These are phyloP conservation scores for Peronospora belbahrii DNA, from an alignment of 352 stramenopile genomes.

Conservation along the genomic window DNA sequence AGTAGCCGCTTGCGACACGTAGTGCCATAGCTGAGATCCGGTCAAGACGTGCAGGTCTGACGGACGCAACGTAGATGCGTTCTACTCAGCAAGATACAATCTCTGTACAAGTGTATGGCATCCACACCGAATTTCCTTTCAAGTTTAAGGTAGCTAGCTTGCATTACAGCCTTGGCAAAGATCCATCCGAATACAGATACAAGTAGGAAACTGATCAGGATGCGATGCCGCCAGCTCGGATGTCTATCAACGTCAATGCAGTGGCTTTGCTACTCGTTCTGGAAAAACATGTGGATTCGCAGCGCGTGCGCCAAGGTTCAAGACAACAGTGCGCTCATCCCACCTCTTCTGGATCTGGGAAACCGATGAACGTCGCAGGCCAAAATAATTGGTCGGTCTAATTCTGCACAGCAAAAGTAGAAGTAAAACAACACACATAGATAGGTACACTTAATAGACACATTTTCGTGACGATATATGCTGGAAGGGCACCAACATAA, in stretches of 20 bases:
- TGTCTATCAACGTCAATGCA: constrained; percentile 9
- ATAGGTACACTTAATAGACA: too few relatives aligned
- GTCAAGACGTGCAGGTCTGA: constrained; percentile 6
- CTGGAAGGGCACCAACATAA: constrained; percentile 10
- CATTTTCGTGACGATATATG: too few relatives aligned
- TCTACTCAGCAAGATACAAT: constrained; percentile 1
- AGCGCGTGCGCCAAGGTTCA: constrained; percentile 12
- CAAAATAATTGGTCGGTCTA: constrained; percentile 9
- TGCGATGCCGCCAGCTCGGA: not conserved
- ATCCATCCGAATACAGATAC: constrained; percentile 11
- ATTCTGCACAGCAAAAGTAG: too few relatives aligned
- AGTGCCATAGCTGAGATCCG: constrained; percentile 13
- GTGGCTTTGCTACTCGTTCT: constrained; percentile 6
- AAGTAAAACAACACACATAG: too few relatives aligned
- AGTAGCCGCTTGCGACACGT: constrained; percentile 9
- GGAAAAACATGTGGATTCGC: constrained; percentile 25
- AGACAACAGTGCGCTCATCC: not conserved
- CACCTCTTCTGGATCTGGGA: constrained; percentile 6
- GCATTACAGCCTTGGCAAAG: not conserved
- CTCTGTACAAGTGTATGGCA: constrained; percentile 10
- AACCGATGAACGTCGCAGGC: not conserved
- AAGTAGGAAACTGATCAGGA: constrained; percentile 27
- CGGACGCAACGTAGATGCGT: constrained; percentile 12
- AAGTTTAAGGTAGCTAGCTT: not conserved
- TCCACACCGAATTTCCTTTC: constrained; percentile 12